phyloP scores from a whole-genome alignment of 768 basidiomycete species.

The Suillus subluteus region DNA sequence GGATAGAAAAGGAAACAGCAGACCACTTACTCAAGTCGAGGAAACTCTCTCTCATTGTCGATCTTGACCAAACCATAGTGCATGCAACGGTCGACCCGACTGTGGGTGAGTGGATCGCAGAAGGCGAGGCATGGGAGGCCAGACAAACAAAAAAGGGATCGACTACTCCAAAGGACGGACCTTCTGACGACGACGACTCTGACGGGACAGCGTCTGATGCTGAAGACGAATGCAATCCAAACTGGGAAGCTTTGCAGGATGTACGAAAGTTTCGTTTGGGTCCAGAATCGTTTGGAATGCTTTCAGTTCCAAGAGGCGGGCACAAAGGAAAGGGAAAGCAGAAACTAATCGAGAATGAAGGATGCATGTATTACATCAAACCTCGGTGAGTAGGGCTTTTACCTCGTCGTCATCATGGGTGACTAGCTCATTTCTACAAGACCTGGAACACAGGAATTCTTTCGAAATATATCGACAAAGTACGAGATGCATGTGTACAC shows the following conservation, averaged over 20 bases:
- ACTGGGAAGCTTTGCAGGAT: conserved; percentile 89
- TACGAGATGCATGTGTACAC: conserved; percentile 99
- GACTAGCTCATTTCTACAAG: conserved; percentile 38
- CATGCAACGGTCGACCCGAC: conserved; percentile 99
- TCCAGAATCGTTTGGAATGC: conserved; percentile 68
- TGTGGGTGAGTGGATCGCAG: conserved; percentile 94
- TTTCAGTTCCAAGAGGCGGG: conserved; percentile 42
- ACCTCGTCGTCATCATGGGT: not conserved
- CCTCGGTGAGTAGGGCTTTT: conserved; percentile 66
- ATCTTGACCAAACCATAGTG: conserved; percentile 98
- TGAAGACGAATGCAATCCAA: conserved; percentile 81
- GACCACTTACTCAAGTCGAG: conserved; percentile 72
- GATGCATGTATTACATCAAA: conserved; percentile 97
- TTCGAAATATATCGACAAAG: conserved; percentile 67
- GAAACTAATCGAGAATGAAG: conserved; percentile 71
- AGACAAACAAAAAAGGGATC: conserved; percentile 50
- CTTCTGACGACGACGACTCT: conserved; percentile 40
- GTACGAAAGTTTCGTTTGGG: conserved; percentile 88
- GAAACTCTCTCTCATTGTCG: conserved; percentile 94
- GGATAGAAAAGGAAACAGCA: conserved; percentile 84
- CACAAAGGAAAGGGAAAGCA: conserved; percentile 58
- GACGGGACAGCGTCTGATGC: conserved; percentile 42
- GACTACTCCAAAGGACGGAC: conserved; percentile 32
- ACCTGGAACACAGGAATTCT: conserved; percentile 84
- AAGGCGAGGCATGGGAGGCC: conserved; percentile 81